These are phyloP conservation scores for Amanita phalloides DNA, from an alignment of 768 basidiomycete genomes.

Conservation along the genomic window DNA sequence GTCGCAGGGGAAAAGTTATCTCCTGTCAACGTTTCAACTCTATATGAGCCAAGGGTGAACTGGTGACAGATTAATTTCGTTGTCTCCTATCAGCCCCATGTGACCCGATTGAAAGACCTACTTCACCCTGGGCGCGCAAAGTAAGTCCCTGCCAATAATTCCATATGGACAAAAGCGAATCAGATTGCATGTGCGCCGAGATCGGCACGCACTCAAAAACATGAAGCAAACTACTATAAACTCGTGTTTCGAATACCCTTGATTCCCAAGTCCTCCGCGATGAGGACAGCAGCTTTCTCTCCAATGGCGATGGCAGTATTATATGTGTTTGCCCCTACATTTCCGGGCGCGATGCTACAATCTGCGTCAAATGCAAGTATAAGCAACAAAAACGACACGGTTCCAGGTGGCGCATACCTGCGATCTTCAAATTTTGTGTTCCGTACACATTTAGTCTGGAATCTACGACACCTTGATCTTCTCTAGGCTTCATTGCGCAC, in stretches of 20 bases:
- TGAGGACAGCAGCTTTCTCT: constrained; percentile 52
- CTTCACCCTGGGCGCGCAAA: too few relatives aligned
- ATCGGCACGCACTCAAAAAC: too few relatives aligned
- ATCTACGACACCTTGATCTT: constrained; percentile 52
- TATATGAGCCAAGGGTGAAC: too few relatives aligned
- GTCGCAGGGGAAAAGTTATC: too few relatives aligned
- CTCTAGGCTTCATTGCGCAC: constrained; percentile 55
- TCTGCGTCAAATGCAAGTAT: constrained; percentile 12
- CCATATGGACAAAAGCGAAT: too few relatives aligned
- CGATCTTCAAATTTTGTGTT: constrained; percentile 44
- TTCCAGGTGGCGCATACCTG: constrained; percentile 22
- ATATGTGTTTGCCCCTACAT: constrained; percentile 31
- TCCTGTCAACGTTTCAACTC: too few relatives aligned
- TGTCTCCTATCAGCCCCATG: too few relatives aligned
- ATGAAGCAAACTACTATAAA: too few relatives aligned
- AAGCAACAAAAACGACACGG: not conserved
- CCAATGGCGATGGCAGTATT: constrained; percentile 37
- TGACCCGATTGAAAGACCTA: too few relatives aligned
- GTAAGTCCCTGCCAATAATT: too few relatives aligned
- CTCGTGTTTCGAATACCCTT: constrained; percentile 8
- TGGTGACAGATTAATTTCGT: too few relatives aligned
- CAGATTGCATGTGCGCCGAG: too few relatives aligned
- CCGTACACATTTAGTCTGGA: constrained; percentile 53
- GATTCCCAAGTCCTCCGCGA: constrained; percentile 39
- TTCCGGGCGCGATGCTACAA: constrained; percentile 27